Conservation (phyloP, 768 basidiomycete genomes). For the Tylopilus sp. region DNA sequence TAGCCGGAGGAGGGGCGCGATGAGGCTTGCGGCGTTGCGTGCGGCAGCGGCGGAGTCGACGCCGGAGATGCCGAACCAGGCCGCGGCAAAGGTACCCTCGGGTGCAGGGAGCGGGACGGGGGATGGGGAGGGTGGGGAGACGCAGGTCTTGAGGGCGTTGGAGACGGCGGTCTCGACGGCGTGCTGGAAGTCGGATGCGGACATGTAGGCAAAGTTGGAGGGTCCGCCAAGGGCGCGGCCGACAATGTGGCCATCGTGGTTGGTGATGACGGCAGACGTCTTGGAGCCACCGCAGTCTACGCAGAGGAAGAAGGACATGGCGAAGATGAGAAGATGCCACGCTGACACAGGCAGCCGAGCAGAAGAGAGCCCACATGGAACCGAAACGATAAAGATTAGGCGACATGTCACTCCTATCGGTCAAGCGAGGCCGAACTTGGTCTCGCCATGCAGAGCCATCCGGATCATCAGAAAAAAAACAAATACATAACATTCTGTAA, state of each 20-base stretch:
- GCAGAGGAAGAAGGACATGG: constrained; percentile 68
- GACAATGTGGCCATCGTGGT: constrained; percentile 54
- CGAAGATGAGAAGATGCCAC: neutral
- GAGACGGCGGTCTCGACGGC: constrained; percentile 51
- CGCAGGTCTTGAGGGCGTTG: constrained; percentile 49
- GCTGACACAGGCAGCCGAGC: too few relatives aligned
- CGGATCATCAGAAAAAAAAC: too few relatives aligned
- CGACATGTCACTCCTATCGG: too few relatives aligned
- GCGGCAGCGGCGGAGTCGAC: constrained; percentile 71
- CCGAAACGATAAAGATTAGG: too few relatives aligned
- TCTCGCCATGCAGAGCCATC: too few relatives aligned
- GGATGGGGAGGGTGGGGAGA: constrained; percentile 34
- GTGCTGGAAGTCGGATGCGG: constrained; percentile 53
- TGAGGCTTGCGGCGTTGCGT: constrained; percentile 47
- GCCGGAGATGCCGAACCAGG: constrained; percentile 83
- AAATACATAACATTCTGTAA: constrained; percentile 26
- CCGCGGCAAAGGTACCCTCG: constrained; percentile 52
- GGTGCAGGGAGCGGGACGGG: constrained; percentile 37
- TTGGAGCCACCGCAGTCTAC: constrained; percentile 91
- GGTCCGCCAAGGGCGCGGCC: constrained; percentile 71
- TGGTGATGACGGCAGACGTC: constrained; percentile 70
- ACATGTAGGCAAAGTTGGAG: constrained; percentile 83
- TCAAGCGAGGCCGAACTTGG: too few relatives aligned
- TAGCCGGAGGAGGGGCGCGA: constrained; percentile 57
- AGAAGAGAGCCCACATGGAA: too few relatives aligned